Percentiles rank a stretch among this genome's conserved stretches.
Conservation (phyloP, 495 filamentous ascomycete genomes). For the Trichocladium antarcticum region DNA sequence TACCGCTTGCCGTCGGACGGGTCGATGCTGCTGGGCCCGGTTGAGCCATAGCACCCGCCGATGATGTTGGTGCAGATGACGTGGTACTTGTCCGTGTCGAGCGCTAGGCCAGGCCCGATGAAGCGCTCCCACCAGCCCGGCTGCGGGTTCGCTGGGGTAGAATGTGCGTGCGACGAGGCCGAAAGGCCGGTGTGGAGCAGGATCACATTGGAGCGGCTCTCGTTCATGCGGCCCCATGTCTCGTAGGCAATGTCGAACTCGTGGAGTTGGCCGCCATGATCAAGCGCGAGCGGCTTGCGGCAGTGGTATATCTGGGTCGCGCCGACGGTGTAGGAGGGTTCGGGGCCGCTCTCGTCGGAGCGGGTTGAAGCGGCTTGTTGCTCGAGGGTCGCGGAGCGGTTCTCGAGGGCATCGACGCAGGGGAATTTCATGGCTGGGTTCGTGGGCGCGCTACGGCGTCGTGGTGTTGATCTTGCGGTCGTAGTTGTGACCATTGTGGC, state of each 20-base stretch:
- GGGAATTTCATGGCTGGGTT: conserved; percentile 93
- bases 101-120: conserved; percentile 73
- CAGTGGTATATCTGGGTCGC: conserved; percentile 65
- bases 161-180: conserved; percentile 91
- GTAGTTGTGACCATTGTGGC: neutral
- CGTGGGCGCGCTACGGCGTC: conserved; percentile 37
- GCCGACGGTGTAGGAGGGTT: conserved; percentile 88
- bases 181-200: conserved; percentile 90
- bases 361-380: conserved; percentile 48
- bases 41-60: conserved; percentile 93
- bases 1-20: conserved; percentile 80
- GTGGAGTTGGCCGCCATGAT: conserved; percentile 84
- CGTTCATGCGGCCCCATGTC: conserved; percentile 78
- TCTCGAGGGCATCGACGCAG: conserved; percentile 86
- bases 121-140: conserved; percentile 99
- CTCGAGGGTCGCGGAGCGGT: conserved; percentile 60
- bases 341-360: conserved; percentile 56
- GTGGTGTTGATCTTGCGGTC: neutral
- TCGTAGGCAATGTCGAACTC: conserved; percentile 89
- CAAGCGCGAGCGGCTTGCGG: conserved; percentile 63
- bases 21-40: conserved; percentile 78
- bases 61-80: conserved; percentile 96
- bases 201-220: conserved; percentile 76
- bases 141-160: conserved; percentile 71
- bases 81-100: conserved; percentile 87